Evolutionary conservation across 306 rosid species (phyloP).

Genomic region (Quercus parvula): DNA sequence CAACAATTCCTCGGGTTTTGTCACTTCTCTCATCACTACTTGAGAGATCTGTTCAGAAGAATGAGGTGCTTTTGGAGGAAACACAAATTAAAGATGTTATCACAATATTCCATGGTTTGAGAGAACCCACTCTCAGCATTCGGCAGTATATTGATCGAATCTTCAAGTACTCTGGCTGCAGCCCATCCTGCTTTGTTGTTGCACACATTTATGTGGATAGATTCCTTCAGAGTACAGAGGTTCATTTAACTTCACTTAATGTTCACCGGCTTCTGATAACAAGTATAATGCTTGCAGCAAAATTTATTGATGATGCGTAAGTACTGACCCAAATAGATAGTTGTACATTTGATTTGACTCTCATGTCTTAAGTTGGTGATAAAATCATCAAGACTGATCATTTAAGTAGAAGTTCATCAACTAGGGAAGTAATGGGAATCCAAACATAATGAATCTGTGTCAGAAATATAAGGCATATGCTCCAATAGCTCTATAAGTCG

Average conservation of each 20-base stretch:
- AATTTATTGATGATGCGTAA: constrained; percentile 91
- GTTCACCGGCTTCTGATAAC: constrained; percentile 94
- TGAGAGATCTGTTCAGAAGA: constrained; percentile 69
- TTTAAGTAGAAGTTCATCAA: neutral
- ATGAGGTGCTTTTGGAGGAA: constrained; percentile 54
- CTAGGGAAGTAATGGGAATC: neutral
- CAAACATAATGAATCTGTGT: neutral
- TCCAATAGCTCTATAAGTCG: neutral
- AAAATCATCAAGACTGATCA: neutral
- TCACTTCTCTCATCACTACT: constrained; percentile 76
- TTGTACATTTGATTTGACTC: neutral
- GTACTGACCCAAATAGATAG: constrained; percentile 24
- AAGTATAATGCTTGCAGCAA: constrained; percentile 86
- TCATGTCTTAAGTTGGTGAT: neutral
- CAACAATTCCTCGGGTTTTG: constrained; percentile 70
- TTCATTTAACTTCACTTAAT: constrained; percentile 71
- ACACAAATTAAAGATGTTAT: constrained; percentile 43
- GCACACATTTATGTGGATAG: constrained; percentile 79
- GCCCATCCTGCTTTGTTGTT: constrained; percentile 90
- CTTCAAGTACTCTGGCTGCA: constrained; percentile 90
- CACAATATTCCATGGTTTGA: constrained; percentile 78
- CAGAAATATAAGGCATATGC: neutral
- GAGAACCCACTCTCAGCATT: constrained; percentile 76
- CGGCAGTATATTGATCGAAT: constrained; percentile 74
- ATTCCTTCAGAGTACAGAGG: constrained; percentile 50